Base-by-base conservation (phyloP, 768 basidiomycete species). In the Epithele typhae region DNA sequence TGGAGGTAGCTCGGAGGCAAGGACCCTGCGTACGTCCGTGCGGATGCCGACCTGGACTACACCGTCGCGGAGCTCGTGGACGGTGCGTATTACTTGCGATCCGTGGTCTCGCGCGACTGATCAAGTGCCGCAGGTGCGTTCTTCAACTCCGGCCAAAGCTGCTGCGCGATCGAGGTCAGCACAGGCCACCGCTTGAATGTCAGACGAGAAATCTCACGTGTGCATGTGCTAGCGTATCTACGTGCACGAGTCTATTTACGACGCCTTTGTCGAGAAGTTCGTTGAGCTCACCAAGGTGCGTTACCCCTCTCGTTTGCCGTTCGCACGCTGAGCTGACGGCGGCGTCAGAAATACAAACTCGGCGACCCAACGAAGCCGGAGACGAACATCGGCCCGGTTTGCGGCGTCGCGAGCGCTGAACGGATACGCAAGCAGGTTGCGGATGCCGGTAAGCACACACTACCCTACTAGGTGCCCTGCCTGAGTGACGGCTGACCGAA, bases 141-240 rank as follows among this genome's bases (percentile, higher is more conserved):
- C 68, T 99, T 92, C 74, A 98, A 98, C 66, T 93, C 94, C 14
- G 96, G 96, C 1, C 96, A 99, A 67, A 94, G 92, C 53, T 98
- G 95, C 65, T 97, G 95, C 60, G 82, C 87, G 0, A 72, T 98
- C 49, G 96, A 99, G 73, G 88, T 87, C 51, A 14, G 70, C 59
- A 4, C 7, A 21, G 27, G 27, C 27, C 27, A 30, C 8, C 14
- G 27, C 27, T 14, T 30, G n/a, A n/a, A n/a, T n/a, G n/a, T n/a
- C n/a, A n/a, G n/a, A n/a, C n/a, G 14, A 7, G 27, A 14, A 7
- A 30, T 7, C 27, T 30, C 27, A 30, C 27, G 7, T 14, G 14
- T 30, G 27, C 8, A 14, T 30, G 14, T 14, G 14, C 8, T 56
- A 92, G 86, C 79, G 95, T 15, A 92, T 99, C 34, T 98, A 98